Evolutionary conservation across 78 protist genomes (phyloP).

Genomic region (slime mould (Dictyostelium discoideum)): DNA sequence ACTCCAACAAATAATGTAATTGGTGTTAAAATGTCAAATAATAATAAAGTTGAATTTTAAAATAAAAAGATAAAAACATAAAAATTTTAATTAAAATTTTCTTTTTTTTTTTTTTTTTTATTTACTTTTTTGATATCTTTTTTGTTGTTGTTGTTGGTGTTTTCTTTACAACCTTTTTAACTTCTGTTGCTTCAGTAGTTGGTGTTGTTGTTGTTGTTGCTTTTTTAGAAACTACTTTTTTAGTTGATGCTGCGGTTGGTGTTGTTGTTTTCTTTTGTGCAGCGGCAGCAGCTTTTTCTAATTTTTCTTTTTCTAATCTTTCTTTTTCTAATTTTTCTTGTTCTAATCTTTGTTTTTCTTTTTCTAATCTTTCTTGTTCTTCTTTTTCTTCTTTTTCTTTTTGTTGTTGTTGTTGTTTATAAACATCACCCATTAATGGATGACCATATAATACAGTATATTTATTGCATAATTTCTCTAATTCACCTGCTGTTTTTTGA

Average conservation of each 20-base stretch:
- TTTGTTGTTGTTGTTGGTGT: neutral
- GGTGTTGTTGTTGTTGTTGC: neutral
- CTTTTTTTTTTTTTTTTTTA: neutral
- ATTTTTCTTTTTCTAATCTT: neutral
- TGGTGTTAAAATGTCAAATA: neutral
- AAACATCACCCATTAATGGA: constrained; percentile 20
- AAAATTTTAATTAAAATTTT: neutral
- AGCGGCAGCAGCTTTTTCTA: neutral
- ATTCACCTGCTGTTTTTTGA: constrained; percentile 46
- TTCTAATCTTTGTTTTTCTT: constrained; percentile 1
- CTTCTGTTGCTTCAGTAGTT: neutral
- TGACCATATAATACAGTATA: constrained; percentile 66
- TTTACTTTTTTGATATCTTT: neutral
- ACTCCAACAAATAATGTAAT: neutral
- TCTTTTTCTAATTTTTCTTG: neutral
- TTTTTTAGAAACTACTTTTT: neutral
- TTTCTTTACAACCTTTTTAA: neutral
- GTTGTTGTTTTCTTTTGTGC: neutral
- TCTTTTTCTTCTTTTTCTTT: neutral
- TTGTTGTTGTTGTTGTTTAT: constrained; percentile 12
- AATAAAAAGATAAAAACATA: neutral
- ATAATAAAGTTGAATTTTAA: neutral
- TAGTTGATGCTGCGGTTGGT: neutral
- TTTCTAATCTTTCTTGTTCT: neutral
- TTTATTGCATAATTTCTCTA: constrained; percentile 54